Evolutionary conservation across 1,284 basidiomycete genomes (phyloP), one percentile per base, ranked within the genome.

Genomic region (Cutaneotrichosporon mucoides): DNA sequence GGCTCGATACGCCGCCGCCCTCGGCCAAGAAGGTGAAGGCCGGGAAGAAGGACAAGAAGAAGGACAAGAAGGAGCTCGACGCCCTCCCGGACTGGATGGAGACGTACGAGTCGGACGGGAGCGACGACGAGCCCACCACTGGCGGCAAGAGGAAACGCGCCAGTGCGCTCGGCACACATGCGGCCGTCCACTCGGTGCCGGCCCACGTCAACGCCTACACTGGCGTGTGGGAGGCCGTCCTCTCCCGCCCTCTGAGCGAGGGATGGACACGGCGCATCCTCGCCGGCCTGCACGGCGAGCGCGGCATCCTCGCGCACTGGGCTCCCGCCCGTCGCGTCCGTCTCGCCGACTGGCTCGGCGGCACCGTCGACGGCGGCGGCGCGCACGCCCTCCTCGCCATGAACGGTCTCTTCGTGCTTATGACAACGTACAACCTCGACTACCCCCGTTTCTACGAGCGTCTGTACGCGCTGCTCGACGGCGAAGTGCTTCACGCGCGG

Each of bases 361-460:
- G 85, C 10, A 89, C 91, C 65, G 88, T 96, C 40, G 93, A 95
- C 75, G 82, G 84, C 66, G 91, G 92, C 34, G 93, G 91, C 1
- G 84, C 87, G 0, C 84, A 90, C n/a, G 93, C 92, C 3, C 82
- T 99, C 57, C 81, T 98, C 46, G 92, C 92, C 4, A 83, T 99
- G 66, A 98, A 98, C 70, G 89, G 89, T 0, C 79, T 99, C 53
- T 99, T 93, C 73, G 85, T 88, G 6, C 82, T 99, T 62, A 97
- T 99, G 79, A 88, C 86, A 54, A 85, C 91, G 57, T 94, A 97
- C 76, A 97, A 98, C 71, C 93, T 92, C 37, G 94, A 98, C 73
- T 98, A 96, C 72, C 95, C 96, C 4, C 87, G 86, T 8, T 98
- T 99, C 79, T 99, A 97, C 81, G 89, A 87, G 4, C 85, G 88